Base-by-base conservation (phyloP, 345 rosid species). In the Syzygium grande region DNA sequence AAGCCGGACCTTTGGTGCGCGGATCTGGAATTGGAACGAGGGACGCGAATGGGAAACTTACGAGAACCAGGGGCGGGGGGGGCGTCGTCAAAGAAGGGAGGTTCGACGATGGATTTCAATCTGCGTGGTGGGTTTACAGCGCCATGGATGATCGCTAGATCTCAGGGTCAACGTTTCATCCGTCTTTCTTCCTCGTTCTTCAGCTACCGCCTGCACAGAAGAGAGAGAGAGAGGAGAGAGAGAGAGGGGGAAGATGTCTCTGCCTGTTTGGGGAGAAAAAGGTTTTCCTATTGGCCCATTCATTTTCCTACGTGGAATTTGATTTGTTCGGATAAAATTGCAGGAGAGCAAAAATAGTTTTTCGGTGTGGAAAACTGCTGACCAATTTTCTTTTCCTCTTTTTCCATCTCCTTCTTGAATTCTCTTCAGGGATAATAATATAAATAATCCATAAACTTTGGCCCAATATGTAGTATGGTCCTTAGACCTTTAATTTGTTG, bases 101-200 rank as follows among this genome's bases (percentile, higher is more conserved):
- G 46, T 9, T 34, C 79, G 49, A 23, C 49, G 49, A 38, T 38
- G 83, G 22, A 38, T 19, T 73, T 43, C 83, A 38, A 49, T 22
- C 25, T 22, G 83, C 83, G 61, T 5, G 25, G 55, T 9, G 49
- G 41, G 87, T 23, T 15, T 27, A 84, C 23, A 86, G 34, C 23
- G 41, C 49, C 65, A 53, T 12, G 30, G 55, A 52, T 4, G 77
- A 21, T 7, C 59, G 13, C 84, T 84, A 77, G 88, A 89, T 89
- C 88, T 87, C 85, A 15, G 38, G 88, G 90, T 89, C 90, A 89
- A 89, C 87, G 56, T 68, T 68, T 87, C 86, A 87, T 63, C 88
- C 3, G 88, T 10, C 88, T 78, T 87, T 79, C 87, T 25, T 86
- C 78, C 56, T 29, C 25, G 52, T 14, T 34, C 61, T 25, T 11